Base-by-base conservation (phyloP, 352 stramenopile species). In the Globisporangium splendens region DNA sequence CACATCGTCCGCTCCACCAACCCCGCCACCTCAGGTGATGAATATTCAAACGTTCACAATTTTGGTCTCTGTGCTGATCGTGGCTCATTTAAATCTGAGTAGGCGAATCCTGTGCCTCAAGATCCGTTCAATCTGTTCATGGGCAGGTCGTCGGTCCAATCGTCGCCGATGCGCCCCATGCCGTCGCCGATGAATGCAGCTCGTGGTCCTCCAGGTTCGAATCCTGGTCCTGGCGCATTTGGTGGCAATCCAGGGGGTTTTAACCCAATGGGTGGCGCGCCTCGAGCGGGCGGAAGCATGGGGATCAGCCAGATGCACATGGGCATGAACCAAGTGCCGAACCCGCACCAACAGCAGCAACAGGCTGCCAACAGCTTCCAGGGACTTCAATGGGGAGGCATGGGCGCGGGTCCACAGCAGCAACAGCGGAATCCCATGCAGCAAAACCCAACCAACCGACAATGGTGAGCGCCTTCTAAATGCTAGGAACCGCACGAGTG, bases 261-360 rank as follows among this genome's bases (percentile, higher is more conserved):
- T 44, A 79, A 79, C 56, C 60, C 75, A 1, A 78, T 78, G 70
- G 69, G 69, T 6, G 61, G 65, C 3, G 52, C 55, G 17, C 74
- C 78, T 62, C 75, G 77, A 38, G 69, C 66, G 43, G 70, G 66
- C 28, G 77, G 74, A 46, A 75, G 66, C 48, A 90, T 91, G 72
- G 86, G 87, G 63, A 92, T 92, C 65, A 92, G 80, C 41, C 80
- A 92, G 62, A 92, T 92, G 83, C 81, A 91, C 66, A 83, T 91
- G 66, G 76, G 75, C 24, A 89, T 89, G 68, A 67, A 65, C 28
- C 70, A 77, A 52, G 54, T 55, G 21, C 63, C 59, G 10, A 70
- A 66, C 24, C 63, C 56, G 17, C 65, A 75, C 18, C 75, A 80
- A 55, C 73, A 87, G 50, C 73, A 75, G n/a, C 58, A 69, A 38